phyloP scores from a whole-genome alignment of 2,329 filamentous ascomycete species.

The Aspergillus thermomutatus region DNA sequence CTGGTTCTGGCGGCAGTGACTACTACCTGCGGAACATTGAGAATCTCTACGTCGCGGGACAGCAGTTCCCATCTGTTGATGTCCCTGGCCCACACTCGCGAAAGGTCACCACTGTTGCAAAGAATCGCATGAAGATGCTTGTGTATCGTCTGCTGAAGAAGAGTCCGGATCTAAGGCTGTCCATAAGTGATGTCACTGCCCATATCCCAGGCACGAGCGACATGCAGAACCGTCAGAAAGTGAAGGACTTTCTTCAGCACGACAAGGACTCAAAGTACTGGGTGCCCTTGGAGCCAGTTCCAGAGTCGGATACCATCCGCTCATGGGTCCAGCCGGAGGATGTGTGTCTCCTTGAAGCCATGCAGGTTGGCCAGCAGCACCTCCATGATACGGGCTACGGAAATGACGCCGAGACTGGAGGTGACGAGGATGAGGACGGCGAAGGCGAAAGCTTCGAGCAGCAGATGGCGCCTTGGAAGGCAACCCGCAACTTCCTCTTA shows the following conservation, averaged over 20 bases:
- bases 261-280: slow-evolving; percentile 85
- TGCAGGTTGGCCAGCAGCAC: slow-evolving; percentile 92
- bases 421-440: slow-evolving; percentile 61
- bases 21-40: slow-evolving; percentile 89
- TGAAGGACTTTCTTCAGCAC: slow-evolving; percentile 93
- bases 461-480: slow-evolving; percentile 92
- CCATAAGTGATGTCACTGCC: slow-evolving; percentile 79
- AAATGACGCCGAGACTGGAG: slow-evolving; percentile 62
- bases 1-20: slow-evolving; percentile 69
- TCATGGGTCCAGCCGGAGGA: slow-evolving; percentile 93
- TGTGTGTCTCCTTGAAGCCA: slow-evolving; percentile 88
- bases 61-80: slow-evolving; percentile 87
- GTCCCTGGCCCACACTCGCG: slow-evolving; percentile 90
- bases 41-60: slow-evolving; percentile 84
- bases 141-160: slow-evolving; percentile 84
- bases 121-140: slow-evolving; percentile 95
- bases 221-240: slow-evolving; percentile 91
- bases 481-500: slow-evolving; percentile 93
- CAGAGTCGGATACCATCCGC: slow-evolving; percentile 77
- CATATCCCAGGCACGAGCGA: slow-evolving; percentile 93
- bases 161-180: slow-evolving; percentile 65
- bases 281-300: slow-evolving; percentile 73
- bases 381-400: slow-evolving; percentile 88
- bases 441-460: slow-evolving; percentile 76
- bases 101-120: slow-evolving; percentile 94